Percentiles rank a stretch among this genome's conserved stretches.
Evolutionary conservation across 129 eudicot species (phyloP).

Genomic region (Artemisia argyi): DNA sequence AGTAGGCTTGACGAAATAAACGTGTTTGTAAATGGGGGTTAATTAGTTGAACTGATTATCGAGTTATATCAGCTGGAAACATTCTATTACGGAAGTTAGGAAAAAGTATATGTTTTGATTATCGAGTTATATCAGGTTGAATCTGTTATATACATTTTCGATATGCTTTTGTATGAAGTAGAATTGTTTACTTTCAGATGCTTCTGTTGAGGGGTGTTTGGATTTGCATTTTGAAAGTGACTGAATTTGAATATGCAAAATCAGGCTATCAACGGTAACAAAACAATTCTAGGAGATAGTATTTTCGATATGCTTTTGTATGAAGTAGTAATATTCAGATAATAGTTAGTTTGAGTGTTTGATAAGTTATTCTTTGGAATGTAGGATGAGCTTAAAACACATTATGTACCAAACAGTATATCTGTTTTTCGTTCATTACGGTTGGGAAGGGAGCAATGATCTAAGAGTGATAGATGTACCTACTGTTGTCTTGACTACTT

Average conservation of each 20-base stretch:
- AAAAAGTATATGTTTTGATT: too few species aligned
- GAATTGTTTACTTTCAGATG: neutral
- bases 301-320: neutral
- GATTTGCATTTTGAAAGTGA: neutral
- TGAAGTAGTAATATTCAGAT: neutral
- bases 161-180: too few species aligned
- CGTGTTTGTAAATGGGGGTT: too few species aligned
- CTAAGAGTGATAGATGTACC: conserved; percentile 67
- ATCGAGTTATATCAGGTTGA: too few species aligned
- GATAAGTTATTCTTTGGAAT: too few species aligned
- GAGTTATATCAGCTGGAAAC: too few species aligned
- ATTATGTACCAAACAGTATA: neutral
- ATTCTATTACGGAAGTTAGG: too few species aligned
- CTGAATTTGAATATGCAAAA: neutral
- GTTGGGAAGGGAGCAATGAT: conserved; percentile 60
- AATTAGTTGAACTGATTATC: too few species aligned
- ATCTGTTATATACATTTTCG: too few species aligned
- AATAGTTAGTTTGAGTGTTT: neutral
- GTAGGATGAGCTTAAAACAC: conserved; percentile 15
- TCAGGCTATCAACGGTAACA: neutral
- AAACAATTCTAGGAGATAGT: neutral
- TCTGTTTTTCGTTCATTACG: conserved; percentile 34
- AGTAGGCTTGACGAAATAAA: too few species aligned
- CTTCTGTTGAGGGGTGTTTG: neutral
- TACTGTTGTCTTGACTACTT: conserved; percentile 80